phyloP scores from a whole-genome alignment of 2,329 filamentous ascomycete species.

The Ascochyta viciae-villosae region DNA sequence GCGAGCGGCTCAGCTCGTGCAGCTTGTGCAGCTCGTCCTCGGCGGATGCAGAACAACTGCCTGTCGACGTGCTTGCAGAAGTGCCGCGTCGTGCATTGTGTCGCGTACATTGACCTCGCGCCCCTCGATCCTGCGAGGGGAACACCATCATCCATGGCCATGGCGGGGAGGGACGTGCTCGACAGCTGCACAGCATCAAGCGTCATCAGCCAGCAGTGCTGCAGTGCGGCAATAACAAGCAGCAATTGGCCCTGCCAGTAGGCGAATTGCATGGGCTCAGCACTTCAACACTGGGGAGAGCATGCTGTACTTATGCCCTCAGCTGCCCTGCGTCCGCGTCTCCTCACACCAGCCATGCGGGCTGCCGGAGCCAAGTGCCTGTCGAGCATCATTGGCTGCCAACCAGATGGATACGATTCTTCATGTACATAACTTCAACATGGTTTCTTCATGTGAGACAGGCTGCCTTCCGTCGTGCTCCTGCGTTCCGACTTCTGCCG shows the following conservation, averaged over 20 bases:
- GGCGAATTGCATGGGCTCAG: neutral
- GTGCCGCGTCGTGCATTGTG: conserved; percentile 14
- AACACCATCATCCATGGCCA: neutral
- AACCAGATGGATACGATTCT: neutral
- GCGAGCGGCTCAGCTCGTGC: conserved; percentile 10
- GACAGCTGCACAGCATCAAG: conserved; percentile 7
- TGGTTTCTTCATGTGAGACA: conserved; percentile 13
- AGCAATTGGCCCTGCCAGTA: neutral
- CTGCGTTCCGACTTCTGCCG: conserved; percentile 22
- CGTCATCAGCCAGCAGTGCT: conserved; percentile 1
- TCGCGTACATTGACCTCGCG: conserved; percentile 9
- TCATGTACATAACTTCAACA: conserved; percentile 1
- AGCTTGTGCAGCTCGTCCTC: too few relatives aligned
- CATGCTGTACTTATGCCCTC: conserved; percentile 14
- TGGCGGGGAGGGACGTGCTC: conserved; percentile 10
- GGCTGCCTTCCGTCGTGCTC: neutral
- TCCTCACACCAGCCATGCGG: conserved; percentile 17
- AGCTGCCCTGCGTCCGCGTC: conserved; percentile 11
- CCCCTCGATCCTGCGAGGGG: conserved; percentile 14
- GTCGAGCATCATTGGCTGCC: conserved; percentile 18
- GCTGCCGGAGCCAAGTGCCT: conserved; percentile 15
- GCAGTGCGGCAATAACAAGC: neutral
- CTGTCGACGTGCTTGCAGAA: conserved; percentile 4
- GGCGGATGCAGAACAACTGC: neutral
- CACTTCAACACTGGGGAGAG: neutral